Percentiles rank a stretch among this genome's conserved stretches.
Evolutionary conservation across 2,329 filamentous ascomycete genomes (phyloP).

Genomic region (Magnaporthiopsis rhizophila): DNA sequence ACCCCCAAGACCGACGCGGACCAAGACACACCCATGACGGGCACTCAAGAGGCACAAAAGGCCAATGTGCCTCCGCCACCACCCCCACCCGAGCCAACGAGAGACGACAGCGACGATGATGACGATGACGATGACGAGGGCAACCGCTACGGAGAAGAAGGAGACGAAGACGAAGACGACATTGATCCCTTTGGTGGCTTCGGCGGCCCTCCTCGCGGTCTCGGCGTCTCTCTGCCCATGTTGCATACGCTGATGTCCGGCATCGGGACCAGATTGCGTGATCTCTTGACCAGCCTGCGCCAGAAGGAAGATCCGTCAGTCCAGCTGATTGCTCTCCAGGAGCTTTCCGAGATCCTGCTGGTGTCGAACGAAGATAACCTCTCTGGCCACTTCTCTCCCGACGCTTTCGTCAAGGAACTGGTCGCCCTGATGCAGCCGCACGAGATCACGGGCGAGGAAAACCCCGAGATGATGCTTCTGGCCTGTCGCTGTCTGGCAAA

Average conservation of each 20-base stretch:
- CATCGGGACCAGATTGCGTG: slow-evolving; percentile 69
- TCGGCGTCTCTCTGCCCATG: slow-evolving; percentile 71
- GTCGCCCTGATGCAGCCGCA: slow-evolving; percentile 86
- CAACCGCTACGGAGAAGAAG: slow-evolving; percentile 47
- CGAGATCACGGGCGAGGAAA: slow-evolving; percentile 74
- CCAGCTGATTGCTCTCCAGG: slow-evolving; percentile 86
- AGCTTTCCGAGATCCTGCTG: slow-evolving; percentile 85
- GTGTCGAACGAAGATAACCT: slow-evolving; percentile 96
- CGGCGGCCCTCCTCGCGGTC: slow-evolving; percentile 54
- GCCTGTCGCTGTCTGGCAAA: slow-evolving; percentile 95
- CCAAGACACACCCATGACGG: slow-evolving; percentile 64
- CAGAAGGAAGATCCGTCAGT: slow-evolving; percentile 79
- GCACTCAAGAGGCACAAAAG: slow-evolving; percentile 49
- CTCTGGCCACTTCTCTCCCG: slow-evolving; percentile 88
- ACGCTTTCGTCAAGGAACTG: slow-evolving; percentile 91
- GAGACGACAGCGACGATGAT: slow-evolving; percentile 28
- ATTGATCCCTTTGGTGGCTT: slow-evolving; percentile 56
- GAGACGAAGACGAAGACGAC: slow-evolving; percentile 50
- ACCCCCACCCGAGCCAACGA: slow-evolving; percentile 30
- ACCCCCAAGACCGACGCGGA: slow-evolving; percentile 41
- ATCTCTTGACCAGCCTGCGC: slow-evolving; percentile 66
- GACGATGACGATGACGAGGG: slow-evolving; percentile 33
- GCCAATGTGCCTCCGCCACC: slow-evolving; percentile 34
- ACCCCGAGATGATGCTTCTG: slow-evolving; percentile 93
- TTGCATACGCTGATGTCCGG: slow-evolving; percentile 90